Evolutionary conservation across 768 basidiomycete genomes (phyloP), one percentile per base, ranked within the genome.

Genomic region (Leccinum longicurvipes): DNA sequence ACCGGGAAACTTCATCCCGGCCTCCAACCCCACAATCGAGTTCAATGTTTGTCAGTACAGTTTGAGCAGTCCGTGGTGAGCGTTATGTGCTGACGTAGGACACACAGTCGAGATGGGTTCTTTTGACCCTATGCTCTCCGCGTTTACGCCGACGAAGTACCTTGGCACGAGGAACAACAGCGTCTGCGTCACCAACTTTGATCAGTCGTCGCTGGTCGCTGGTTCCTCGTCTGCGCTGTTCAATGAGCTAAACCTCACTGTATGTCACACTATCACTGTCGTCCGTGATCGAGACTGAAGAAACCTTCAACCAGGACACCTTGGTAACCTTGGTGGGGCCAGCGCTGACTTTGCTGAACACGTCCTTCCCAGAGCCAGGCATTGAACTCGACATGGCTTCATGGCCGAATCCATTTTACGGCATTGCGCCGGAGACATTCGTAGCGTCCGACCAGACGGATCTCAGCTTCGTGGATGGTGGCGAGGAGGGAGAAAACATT

Each of bases 131-230:
- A 72, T 71, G 41, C 63, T 77, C 6, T 74, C 78, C 1, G 79
- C 81, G 3, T 81, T 80, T 51, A 73, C 74, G 6, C 72, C 75
- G 0, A 67, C 76, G 31, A 72, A 78, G 57, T 76, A 79, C 61
- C 61, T 80, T 21, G 82, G 82, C 1, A 72, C 72, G 23, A 65
- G 52, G 7, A 75, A 74, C 41, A 58, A 55, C 12, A 70, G 56
- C 25, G 31, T 67, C 27, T 76, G 74, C 21, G 47, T 74, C 5
- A 66, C 69, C 2, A 71, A 72, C 42, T 75, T 69, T 49, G 75
- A 75, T n/a, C 74, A 76, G 42, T 61, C 59, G 0, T 48, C 70
- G 3, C 54, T 71, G 15, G 67, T 80, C 15, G 66, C 76, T 15
- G 81, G 75, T 4, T 71, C 76, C 0, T 80, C 78, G 1, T 73